Percentiles rank a stretch among this genome's conserved stretches.
Conservation (phyloP, 306 rosid species). For the Mimosa pudica region DNA sequence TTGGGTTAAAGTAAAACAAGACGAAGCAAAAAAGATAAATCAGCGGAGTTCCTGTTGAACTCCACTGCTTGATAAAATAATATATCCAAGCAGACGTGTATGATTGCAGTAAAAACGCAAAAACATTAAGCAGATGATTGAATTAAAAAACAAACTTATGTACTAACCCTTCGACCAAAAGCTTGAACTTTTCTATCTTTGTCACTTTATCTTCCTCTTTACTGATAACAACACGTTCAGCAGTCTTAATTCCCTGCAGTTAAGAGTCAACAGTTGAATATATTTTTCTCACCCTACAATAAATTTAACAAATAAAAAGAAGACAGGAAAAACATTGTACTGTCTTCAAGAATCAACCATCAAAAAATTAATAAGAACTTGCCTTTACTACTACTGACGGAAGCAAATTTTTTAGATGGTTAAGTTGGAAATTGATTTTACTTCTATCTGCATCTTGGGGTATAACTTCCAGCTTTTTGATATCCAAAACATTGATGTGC, state of each 20-base stretch:
- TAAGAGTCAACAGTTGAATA: slow-evolving; percentile 31
- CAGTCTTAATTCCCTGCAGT: slow-evolving; percentile 80
- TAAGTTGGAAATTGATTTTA: slow-evolving; percentile 73
- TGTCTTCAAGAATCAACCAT: slow-evolving; percentile 28
- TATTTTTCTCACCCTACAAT: slow-evolving; percentile 17
- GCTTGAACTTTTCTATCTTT: slow-evolving; percentile 49
- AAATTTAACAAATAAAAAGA: slow-evolving; percentile 19
- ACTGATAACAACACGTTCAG: slow-evolving; percentile 70
- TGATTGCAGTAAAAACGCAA: slow-evolving; percentile 24
- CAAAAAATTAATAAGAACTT: slow-evolving; percentile 22
- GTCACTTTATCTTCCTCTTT: slow-evolving; percentile 50
- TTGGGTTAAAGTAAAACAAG: neutral
- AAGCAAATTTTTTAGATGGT: slow-evolving; percentile 66
- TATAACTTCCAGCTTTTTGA: slow-evolving; percentile 61
- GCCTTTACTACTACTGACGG: slow-evolving; percentile 82
- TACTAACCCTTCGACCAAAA: slow-evolving; percentile 94
- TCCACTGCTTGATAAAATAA: slow-evolving; percentile 8
- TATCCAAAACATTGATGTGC: slow-evolving; percentile 72
- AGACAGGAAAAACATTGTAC: neutral
- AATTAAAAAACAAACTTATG: slow-evolving; percentile 20
- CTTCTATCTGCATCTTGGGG: slow-evolving; percentile 62
- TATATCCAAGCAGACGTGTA: slow-evolving; percentile 17
- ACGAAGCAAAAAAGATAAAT: slow-evolving; percentile 2
- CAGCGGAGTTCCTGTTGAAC: slow-evolving; percentile 10
- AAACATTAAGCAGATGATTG: neutral